Evolutionary conservation across 495 filamentous ascomycete genomes (phyloP).

Genomic region (Tuber melanosporum): DNA sequence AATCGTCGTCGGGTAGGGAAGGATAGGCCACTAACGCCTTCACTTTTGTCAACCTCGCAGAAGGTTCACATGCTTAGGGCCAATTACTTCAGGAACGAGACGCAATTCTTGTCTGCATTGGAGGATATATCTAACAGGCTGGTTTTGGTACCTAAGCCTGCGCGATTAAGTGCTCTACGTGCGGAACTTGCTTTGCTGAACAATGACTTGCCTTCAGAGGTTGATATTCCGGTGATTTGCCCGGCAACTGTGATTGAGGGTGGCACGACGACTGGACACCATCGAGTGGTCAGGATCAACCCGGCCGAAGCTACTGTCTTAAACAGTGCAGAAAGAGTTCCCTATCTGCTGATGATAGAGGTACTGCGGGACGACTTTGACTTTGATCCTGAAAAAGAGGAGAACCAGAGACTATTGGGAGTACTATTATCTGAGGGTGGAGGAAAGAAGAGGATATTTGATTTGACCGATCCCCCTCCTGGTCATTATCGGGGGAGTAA

Average conservation of each 20-base stretch:
- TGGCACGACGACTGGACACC: slow-evolving; percentile 60
- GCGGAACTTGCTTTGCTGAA: slow-evolving; percentile 68
- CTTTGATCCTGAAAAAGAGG: slow-evolving; percentile 60
- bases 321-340: slow-evolving; percentile 72
- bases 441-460: slow-evolving; percentile 60
- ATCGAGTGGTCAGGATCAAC: slow-evolving; percentile 68
- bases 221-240: slow-evolving; percentile 69
- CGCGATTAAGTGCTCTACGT: slow-evolving; percentile 65
- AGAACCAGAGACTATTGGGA: slow-evolving; percentile 57
- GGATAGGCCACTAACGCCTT: slow-evolving; percentile 51
- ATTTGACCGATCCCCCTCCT: slow-evolving; percentile 54
- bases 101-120: slow-evolving; percentile 62
- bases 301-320: slow-evolving; percentile 70
- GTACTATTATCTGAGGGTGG: slow-evolving; percentile 56
- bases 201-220: slow-evolving; percentile 65
- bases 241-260: slow-evolving; percentile 57
- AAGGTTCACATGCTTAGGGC: slow-evolving; percentile 59
- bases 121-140: slow-evolving; percentile 72
- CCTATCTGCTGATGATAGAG: slow-evolving; percentile 70
- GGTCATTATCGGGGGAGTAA: slow-evolving; percentile 42
- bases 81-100: slow-evolving; percentile 69
- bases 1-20: slow-evolving; percentile 49
- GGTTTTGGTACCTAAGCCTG: slow-evolving; percentile 65
- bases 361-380: slow-evolving; percentile 67
- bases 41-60: slow-evolving; percentile 51